Evolutionary conservation across 441 rosid genomes (phyloP).

Genomic region (Adansonia madagascariensis): DNA sequence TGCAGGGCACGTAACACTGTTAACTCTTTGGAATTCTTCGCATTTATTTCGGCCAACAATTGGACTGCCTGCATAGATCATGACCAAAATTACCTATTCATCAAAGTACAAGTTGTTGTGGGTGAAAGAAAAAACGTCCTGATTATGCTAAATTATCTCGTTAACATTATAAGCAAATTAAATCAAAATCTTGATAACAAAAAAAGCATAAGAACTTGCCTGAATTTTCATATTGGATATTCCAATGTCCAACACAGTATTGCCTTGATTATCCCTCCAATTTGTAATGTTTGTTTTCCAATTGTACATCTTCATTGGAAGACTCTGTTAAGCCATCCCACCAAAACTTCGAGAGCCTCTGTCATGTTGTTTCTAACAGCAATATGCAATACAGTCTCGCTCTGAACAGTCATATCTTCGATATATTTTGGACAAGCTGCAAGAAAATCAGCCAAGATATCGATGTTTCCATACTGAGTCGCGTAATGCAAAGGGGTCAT

Average conservation of each 20-base stretch:
- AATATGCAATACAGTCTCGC: conserved; percentile 40
- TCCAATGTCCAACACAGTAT: conserved; percentile 35
- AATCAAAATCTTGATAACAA: not conserved
- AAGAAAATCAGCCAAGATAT: conserved; percentile 32
- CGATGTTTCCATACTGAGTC: conserved; percentile 23
- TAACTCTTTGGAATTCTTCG: conserved; percentile 21
- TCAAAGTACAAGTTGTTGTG: not conserved
- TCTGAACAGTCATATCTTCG: conserved; percentile 30
- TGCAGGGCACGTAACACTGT: conserved; percentile 27
- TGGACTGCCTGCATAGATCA: not conserved
- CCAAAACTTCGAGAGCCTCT: conserved; percentile 25
- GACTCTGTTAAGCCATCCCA: conserved; percentile 22
- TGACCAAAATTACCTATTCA: not conserved
- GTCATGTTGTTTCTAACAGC: conserved; percentile 24
- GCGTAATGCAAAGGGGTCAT: conserved; percentile 39
- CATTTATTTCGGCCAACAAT: conserved; percentile 13
- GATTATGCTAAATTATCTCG: not conserved
- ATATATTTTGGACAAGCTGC: conserved; percentile 34
- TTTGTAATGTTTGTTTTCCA: conserved; percentile 7
- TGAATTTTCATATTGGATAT: not conserved
- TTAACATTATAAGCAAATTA: not conserved
- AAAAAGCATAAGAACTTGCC: not conserved
- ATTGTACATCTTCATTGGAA: not conserved
- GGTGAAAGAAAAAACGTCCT: not conserved
- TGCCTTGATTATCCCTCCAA: conserved; percentile 27